Evolutionary conservation across 2,329 filamentous ascomycete genomes (phyloP), one percentile per base, ranked within the genome.

Genomic region (Cladorrhinum sp.): DNA sequence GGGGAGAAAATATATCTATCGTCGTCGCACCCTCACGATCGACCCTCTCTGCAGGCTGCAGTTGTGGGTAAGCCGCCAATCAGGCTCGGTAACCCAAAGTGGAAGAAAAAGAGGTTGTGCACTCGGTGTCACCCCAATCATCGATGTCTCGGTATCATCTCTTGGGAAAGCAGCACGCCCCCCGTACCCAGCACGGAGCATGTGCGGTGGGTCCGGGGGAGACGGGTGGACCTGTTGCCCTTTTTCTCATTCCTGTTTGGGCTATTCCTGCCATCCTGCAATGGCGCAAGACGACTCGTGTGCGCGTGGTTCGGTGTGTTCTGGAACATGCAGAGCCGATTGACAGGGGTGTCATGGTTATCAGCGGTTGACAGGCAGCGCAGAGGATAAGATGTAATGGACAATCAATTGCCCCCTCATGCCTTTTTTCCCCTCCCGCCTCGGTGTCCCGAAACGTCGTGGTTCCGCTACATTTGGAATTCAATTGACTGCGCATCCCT

Each of bases 131-230:
- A 41, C 36, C 12, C 36, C 10, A 41, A 41, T 41, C 36, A 41
- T 41, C 36, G 16, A 41, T 45, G 41, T 45, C 41, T 45, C 52
- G 52, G 38, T 38, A 36, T 55, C 32, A 36, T 38, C 41, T 41
- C 52, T 38, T 55, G 52, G 52, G 36, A 24, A 38, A 38, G 51
- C 32, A 41, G 32, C 52, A 23, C 52, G 20, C 52, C 22, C 12
- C 52, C 29, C 20, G 16, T 9, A 41, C 50, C 3, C 41, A 45
- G 41, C n/a, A 45, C 41, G 41, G 41, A 45, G 41, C 41, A 45
- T 36, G n/a, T n/a, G 32, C 32, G 16, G 32, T 36, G 32, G 32
- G 32, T 36, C 32, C 32, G 9, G 32, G 32, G 32, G 32, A 12
- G 3, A 13, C 12, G 32, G 32, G 32, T 16, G 32, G 32, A 13